Percentiles rank a stretch among this genome's conserved stretches.
Evolutionary conservation across 148 eudicot genomes (phyloP).

Genomic region (Selenicereus undatus): DNA sequence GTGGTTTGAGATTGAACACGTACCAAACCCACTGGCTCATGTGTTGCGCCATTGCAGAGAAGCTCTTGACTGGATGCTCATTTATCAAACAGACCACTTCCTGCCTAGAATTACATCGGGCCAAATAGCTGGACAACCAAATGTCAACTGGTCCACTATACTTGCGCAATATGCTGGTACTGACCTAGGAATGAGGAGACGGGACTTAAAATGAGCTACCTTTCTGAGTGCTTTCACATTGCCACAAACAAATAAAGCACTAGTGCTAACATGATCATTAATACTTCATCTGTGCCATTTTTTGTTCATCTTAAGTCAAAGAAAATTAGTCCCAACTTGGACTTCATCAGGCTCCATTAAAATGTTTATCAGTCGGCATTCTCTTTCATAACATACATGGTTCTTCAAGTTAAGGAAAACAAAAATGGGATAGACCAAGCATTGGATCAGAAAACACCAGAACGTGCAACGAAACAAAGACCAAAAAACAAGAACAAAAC

Average conservation of each 20-base stretch:
- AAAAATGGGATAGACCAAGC: not conserved
- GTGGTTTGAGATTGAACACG: constrained; percentile 21
- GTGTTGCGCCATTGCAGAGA: constrained; percentile 87
- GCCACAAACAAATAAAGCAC: not conserved
- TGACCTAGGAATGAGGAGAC: constrained; percentile 42
- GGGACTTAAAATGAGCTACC: not conserved
- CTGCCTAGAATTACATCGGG: constrained; percentile 18
- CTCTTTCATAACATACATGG: not conserved
- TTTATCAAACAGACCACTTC: constrained; percentile 52
- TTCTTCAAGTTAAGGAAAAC: not conserved
- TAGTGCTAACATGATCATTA: not conserved
- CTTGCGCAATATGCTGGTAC: constrained; percentile 72
- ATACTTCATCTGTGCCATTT: not conserved
- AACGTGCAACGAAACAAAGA: not conserved
- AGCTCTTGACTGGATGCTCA: constrained; percentile 57
- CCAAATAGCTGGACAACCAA: constrained; percentile 58
- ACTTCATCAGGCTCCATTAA: not conserved
- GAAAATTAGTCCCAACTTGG: not conserved
- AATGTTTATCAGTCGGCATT: not conserved
- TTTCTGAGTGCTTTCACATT: not conserved
- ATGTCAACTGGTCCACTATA: constrained; percentile 86
- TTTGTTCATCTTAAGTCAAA: not conserved
- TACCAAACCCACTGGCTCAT: constrained; percentile 97
- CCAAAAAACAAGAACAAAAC: not conserved
- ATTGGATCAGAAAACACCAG: not conserved